Base-by-base conservation (phyloP, 2,329 filamentous ascomycete species). In the Helotiales sp. region DNA sequence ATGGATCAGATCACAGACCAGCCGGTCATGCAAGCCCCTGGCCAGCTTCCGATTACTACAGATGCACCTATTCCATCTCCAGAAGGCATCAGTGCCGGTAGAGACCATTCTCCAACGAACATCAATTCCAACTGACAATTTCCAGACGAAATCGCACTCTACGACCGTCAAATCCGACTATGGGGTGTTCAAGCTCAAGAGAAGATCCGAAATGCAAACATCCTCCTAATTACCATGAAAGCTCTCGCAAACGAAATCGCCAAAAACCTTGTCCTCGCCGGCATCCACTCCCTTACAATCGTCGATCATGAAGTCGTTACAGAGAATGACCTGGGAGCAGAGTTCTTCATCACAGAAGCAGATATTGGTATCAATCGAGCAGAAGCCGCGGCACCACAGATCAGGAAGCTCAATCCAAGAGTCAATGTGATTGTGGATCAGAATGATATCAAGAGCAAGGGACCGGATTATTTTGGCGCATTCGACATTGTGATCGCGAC, bases 121-220 rank as follows among this genome's bases (percentile, higher is more conserved):
- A n/a, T 52, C 53, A 36, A 30, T 31, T 15, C 38, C 13, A 24
- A 34, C 52, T 63, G 58, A 64, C 53, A 19, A 33, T 38, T 44
- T 29, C 2, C 33, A 91, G 95, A 98, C 74, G 95, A 99, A 72
- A 96, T 98, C 69, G 95, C 93, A 13, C 85, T 98, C 5, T 99
- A 99, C 73, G 95, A 99, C 76, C 88, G 95, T 50, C 95, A 99
- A 73, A 97, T 99, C 69, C 89, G 95, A 54, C 86, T 99, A 29
- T 99, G 95, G 95, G 95, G 95, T 42, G 90, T 98, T 70, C 87
- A 95, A 69, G 95, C 95, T 6, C 95, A 99, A 74, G 89, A 96
- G 72, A 91, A 89, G 71, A 92, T 99, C 57, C 91, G 93, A 67
- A 89, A 84, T 58, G 91, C 95, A 58, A 92, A 92, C 69, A 89